Base-by-base conservation (phyloP, 208 protist species). In the Porcisia hertigi region DNA sequence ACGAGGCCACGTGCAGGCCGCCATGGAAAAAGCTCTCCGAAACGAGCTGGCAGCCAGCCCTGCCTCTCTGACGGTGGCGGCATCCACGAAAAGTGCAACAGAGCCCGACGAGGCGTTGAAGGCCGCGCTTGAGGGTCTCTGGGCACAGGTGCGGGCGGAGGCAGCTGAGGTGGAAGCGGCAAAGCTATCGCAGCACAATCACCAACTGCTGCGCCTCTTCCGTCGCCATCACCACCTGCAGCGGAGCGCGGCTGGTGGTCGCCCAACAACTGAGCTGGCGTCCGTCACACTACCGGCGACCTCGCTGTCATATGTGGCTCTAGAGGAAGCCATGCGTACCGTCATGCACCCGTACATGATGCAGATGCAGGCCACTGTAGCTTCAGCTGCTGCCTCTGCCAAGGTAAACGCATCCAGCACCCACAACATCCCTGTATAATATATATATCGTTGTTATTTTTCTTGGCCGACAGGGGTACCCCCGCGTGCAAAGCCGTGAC, bases 141-240 rank as follows among this genome's bases (percentile, higher is more conserved):
- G 78, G 78, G 47, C 53, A 8, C 78, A 75, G 60, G 78, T 77
- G 30, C 66, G 62, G 14, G 78, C 78, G 1, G 78, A 82, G 69
- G 78, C 73, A 0, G 78, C 78, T 0, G 78, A 77, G 53, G 62
- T 75, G 45, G 78, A 82, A 41, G 78, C 78, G 30, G 67, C 74
- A 65, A 82, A 82, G 73, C 25, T 63, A 39, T 82, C 78, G 43
- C 78, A 82, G 72, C 78, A 82, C 73, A 74, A 75, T 70, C 78
- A 73, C 25, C 78, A 82, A 47, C 78, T 82, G 8, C 73, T 63
- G 11, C 78, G 78, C 9, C 67, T 78, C 18, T 75, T 82, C 58
- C 78, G 78, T 52, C 78, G 73, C n/a, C 78, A 78, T 67, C 73
- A 77, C 53, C 73, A 82, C 53, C 73, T 78, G n/a, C 78, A 71